Conservation (phyloP, 2,329 filamentous ascomycete species). For the Apiospora arundinis region DNA sequence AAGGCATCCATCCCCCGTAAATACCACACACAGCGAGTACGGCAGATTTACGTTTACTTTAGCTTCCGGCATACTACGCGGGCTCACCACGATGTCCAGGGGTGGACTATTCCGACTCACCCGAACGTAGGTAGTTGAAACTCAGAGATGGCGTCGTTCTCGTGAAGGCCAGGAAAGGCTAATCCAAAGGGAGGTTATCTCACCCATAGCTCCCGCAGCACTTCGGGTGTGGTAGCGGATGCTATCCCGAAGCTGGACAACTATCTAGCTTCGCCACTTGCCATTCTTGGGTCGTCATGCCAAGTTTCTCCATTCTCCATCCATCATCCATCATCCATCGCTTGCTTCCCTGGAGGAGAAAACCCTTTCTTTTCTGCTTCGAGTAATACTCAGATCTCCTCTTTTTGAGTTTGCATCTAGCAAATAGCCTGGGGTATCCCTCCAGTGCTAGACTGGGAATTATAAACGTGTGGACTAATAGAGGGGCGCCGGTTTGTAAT, state of each 20-base stretch:
- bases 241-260: background rate
- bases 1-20: background rate
- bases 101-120: background rate
- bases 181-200: background rate
- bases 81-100: background rate
- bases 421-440: background rate
- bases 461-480: background rate
- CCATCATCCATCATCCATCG: background rate
- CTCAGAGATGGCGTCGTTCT: background rate
- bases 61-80: background rate
- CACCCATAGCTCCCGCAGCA: background rate
- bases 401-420: background rate
- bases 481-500: background rate
- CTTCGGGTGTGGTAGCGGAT: background rate
- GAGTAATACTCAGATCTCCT: background rate
- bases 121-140: background rate
- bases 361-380: background rate
- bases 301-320: background rate
- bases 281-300: background rate
- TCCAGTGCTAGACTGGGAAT: background rate
- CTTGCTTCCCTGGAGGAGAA: background rate
- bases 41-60: background rate
- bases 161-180: background rate
- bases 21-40: background rate
- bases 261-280: background rate